Base-by-base conservation (phyloP, 2,329 filamentous ascomycete species). In the Colletotrichum graminicola region DNA sequence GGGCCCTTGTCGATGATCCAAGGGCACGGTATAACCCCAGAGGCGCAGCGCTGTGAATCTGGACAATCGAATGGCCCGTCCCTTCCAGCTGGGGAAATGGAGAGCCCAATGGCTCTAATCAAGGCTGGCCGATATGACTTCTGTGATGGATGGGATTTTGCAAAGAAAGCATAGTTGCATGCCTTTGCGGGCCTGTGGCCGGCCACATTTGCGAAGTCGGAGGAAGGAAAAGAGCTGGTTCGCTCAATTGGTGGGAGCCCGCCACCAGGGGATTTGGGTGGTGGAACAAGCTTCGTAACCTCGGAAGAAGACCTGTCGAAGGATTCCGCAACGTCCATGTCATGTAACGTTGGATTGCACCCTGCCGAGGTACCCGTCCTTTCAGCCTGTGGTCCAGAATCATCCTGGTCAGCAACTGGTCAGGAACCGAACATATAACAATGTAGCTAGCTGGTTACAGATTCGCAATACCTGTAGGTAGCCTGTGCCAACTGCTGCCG, bases 11-110 rank as follows among this genome's bases (percentile, higher is more conserved):
- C 49, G 56, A 41, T 21, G 47, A 61, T 70, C 55, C 39, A 41
- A 55, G 62, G 29, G 26, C 47, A 66, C 39, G 29, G 66, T 36
- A 49, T 39, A 62, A 34, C 45, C 43, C 7, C 29, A 41, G 51
- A 49, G 55, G 32, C 26, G 66, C 21, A 32, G 32, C 23, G 16
- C 36, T 43, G 39, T 55, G 47, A 62, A 32, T 43, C 51, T 32
- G 34, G 26, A 66, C 16, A 36, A 60, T 66, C 47, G 67, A 66
- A 55, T 32, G 29, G 3, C 10, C 47, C 55, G 32, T 3, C 47
- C 47, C 41, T 16, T 21, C 26, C 41, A 51, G 56, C 55, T 49
- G 66, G 39, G 16, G 54, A 18, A 51, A 66, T 39, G 23, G 8
- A 5, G n/a, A 41, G 49, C 57, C 47, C 34, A 45, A 32, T 29